These are phyloP conservation scores for Halophytophthora polymorphica DNA, from an alignment of 352 stramenopile genomes.

Conservation along the genomic window DNA sequence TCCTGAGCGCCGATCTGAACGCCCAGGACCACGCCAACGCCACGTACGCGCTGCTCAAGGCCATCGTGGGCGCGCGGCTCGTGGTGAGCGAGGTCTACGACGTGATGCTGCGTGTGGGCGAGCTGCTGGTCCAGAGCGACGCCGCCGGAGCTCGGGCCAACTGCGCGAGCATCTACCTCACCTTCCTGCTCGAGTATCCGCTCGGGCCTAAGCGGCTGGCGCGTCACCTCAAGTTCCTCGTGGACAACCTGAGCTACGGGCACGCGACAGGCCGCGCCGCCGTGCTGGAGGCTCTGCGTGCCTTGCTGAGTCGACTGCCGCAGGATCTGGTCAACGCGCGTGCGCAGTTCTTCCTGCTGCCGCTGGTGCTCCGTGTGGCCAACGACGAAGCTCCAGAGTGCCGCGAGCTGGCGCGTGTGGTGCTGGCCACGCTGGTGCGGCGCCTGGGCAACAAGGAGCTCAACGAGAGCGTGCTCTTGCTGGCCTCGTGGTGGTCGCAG, in stretches of 20 bases:
- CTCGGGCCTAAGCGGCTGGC: slow-evolving; percentile 92
- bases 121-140: slow-evolving; percentile 93
- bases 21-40: slow-evolving; percentile 95
- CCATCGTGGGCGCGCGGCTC: slow-evolving; percentile 88
- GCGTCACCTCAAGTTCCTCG: slow-evolving; percentile 92
- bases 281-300: slow-evolving; percentile 88
- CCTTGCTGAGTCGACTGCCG: slow-evolving; percentile 91
- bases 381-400: slow-evolving; percentile 94
- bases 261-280: slow-evolving; percentile 92
- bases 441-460: slow-evolving; percentile 89
- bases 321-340: slow-evolving; percentile 89
- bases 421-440: slow-evolving; percentile 83
- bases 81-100: slow-evolving; percentile 96
- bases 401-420: slow-evolving; percentile 73
- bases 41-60: slow-evolving; percentile 92
- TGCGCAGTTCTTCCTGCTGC: slow-evolving; percentile 93
- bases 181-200: slow-evolving; percentile 95
- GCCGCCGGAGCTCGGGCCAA: slow-evolving; percentile 80
- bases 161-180: slow-evolving; percentile 79
- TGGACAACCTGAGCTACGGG: slow-evolving; percentile 95
- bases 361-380: slow-evolving; percentile 93
- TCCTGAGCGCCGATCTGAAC: slow-evolving; percentile 89
- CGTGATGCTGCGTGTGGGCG: slow-evolving; percentile 92
- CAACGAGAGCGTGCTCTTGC: slow-evolving; percentile 86
- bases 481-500: slow-evolving; percentile 84